A percentile compares a stretch with the other conserved stretches of the same genome.
These are phyloP conservation scores for Cryptococcus sp. DNA, from an alignment of 1,284 basidiomycete species.

Conservation along the genomic window DNA sequence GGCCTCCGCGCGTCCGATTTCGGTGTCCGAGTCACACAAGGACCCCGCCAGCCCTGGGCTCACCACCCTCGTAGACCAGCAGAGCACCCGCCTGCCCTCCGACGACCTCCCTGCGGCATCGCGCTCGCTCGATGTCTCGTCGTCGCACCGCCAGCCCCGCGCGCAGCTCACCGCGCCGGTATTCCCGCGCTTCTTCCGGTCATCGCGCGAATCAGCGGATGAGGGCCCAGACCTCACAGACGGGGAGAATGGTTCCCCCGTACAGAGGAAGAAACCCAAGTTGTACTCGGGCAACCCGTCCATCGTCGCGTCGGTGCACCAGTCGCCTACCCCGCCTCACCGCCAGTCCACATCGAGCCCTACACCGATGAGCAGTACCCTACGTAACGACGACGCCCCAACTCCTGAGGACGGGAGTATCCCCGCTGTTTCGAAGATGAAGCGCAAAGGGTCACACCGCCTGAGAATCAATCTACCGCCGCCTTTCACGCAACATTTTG, in stretches of 20 bases:
- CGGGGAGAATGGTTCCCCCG: not conserved
- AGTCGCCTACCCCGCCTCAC: not conserved
- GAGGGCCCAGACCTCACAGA: too few species aligned
- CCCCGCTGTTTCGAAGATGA: conserved; percentile 14
- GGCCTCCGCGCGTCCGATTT: conserved; percentile 12
- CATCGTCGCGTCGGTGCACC: not conserved
- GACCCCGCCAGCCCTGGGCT: conserved; percentile 16
- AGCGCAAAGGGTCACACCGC: conserved; percentile 13
- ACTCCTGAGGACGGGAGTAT: conserved; percentile 4
- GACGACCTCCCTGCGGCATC: conserved; percentile 6
- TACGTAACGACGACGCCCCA: not conserved
- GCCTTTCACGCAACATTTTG: conserved; percentile 34
- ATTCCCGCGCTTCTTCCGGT: conserved; percentile 19
- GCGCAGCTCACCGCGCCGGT: conserved; percentile 21
- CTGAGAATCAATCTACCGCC: conserved; percentile 34
- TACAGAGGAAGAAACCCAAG: not conserved
- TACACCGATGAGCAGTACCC: not conserved
- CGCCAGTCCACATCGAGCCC: not conserved
- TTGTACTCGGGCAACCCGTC: conserved; percentile 6
- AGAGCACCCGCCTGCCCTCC: conserved; percentile 11
- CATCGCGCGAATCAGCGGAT: too few species aligned
- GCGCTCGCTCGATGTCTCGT: not conserved
- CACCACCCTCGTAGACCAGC: conserved; percentile 14
- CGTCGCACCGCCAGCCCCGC: not conserved
- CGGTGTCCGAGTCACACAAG: conserved; percentile 16